Base-by-base conservation (phyloP, 371 early-diverging fungal genomes). In the Fennellomyces sp. region DNA sequence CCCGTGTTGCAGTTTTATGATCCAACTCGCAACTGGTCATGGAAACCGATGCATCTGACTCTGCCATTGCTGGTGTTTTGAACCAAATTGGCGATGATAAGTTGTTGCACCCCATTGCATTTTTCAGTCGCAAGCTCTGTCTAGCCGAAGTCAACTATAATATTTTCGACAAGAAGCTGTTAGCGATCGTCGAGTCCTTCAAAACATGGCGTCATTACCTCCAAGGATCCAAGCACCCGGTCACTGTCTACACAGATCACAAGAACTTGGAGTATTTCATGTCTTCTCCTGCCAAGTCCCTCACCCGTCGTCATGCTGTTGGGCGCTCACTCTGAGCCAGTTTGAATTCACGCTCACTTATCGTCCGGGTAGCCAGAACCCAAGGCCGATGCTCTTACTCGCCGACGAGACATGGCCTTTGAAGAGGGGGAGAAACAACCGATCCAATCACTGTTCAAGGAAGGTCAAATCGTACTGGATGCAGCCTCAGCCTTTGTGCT, bases 21-120 rank as follows among this genome's bases (percentile, higher is more conserved):
- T 36, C 67, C 4, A 63, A 72, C 45, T 39, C n/a, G n/a, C n/a
- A n/a, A n/a, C n/a, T n/a, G n/a, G n/a, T 71, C 6, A 10, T 87
- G 10, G 72, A 79, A 63, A 70, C 83, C 19, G 85, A 87, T 62
- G 76, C 81, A 7, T 81, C 82, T 0, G 64, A 80, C 57, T 64
- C 52, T 53, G 75, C 78, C 27, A 30, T 87, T 30, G 78, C 78
- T 39, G 78, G 64, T 2, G 71, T 84, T 2, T 60, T 82, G 8
- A 60, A 61, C 2, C 85, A 88, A 65, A 27, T 33, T 5, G 57
- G 52, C 17, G 45, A 35, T 0, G 61, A 72, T 30, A 60, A 55
- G 19, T 7, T 41, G 3, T 48, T 60, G 4, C 78, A 69, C 23
- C 81, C 82, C 2, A 61, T 80, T 35, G 79, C 80, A 0, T 85